Percentiles rank a stretch among this genome's conserved stretches.
phyloP scores from a whole-genome alignment of 208 protist genomes.

The Acanthamoeba quina region DNA sequence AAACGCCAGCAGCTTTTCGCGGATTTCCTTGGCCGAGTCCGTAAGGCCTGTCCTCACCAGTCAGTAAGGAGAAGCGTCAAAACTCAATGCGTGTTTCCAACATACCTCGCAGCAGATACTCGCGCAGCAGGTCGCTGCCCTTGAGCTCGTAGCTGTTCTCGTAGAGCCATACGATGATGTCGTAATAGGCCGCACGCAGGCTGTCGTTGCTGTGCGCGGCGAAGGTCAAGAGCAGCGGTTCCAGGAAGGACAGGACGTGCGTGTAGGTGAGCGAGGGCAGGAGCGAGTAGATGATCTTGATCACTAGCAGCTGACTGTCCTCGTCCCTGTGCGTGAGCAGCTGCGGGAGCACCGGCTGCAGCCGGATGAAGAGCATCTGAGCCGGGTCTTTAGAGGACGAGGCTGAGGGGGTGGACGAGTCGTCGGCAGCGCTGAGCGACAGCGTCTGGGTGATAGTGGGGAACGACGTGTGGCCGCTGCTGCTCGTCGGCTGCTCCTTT shows the following conservation, averaged over 20 bases:
- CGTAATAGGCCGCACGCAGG: constrained; percentile 78
- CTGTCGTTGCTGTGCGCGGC: constrained; percentile 56
- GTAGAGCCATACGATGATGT: constrained; percentile 85
- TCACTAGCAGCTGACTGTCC: constrained; percentile 70
- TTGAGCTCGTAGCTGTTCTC: constrained; percentile 70
- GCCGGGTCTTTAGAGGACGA: constrained; percentile 2
- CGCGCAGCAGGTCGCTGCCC: constrained; percentile 61
- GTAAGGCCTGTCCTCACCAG: neutral
- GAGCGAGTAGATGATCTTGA: constrained; percentile 74
- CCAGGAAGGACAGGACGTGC: constrained; percentile 75
- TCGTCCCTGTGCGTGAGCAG: constrained; percentile 76
- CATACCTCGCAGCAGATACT: constrained; percentile 49
- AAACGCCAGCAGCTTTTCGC: constrained; percentile 67
- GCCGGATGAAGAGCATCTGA: constrained; percentile 58
- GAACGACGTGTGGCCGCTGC: neutral
- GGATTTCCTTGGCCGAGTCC: constrained; percentile 56
- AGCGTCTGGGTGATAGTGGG: constrained; percentile 39
- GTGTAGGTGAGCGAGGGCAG: constrained; percentile 53
- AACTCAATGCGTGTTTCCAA: neutral
- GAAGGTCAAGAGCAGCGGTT: constrained; percentile 75
- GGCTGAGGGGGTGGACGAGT: neutral
- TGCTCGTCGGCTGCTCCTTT: neutral
- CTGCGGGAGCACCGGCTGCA: constrained; percentile 69
- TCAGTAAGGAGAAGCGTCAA: neutral
- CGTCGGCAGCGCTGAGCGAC: neutral